A percentile compares a stretch with the other conserved stretches of the same genome.
phyloP scores from a whole-genome alignment of 345 rosid species.

The Turritis glabra region DNA sequence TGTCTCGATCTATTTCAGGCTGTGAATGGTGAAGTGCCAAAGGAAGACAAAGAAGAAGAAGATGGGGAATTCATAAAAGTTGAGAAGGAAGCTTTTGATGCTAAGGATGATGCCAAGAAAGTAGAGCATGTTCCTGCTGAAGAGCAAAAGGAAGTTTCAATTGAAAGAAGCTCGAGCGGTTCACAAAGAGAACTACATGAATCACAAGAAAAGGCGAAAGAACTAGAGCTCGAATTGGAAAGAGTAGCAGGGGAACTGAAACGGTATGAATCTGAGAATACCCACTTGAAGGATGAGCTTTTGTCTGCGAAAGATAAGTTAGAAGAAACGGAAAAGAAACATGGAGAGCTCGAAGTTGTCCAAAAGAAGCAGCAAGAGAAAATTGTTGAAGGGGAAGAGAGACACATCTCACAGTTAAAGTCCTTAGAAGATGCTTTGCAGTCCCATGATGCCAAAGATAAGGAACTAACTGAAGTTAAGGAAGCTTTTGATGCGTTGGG shows the following conservation, averaged over 20 bases:
- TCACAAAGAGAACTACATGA: slow-evolving; percentile 73
- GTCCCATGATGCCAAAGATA: slow-evolving; percentile 68
- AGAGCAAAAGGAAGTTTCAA: slow-evolving; percentile 34
- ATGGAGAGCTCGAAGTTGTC: slow-evolving; percentile 59
- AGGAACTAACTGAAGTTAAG: slow-evolving; percentile 71
- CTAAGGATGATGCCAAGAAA: slow-evolving; percentile 50
- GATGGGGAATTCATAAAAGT: slow-evolving; percentile 95
- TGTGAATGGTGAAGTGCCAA: slow-evolving; percentile 50
- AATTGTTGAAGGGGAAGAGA: slow-evolving; percentile 66
- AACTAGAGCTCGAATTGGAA: slow-evolving; percentile 75
- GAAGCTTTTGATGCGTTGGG: slow-evolving; percentile 70
- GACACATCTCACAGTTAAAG: slow-evolving; percentile 55
- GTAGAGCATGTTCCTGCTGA: slow-evolving; percentile 31
- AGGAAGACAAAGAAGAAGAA: slow-evolving; percentile 69
- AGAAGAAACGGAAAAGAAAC: slow-evolving; percentile 58
- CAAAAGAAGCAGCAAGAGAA: slow-evolving; percentile 71
- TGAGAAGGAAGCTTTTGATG: slow-evolving; percentile 76
- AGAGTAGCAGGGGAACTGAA: slow-evolving; percentile 67
- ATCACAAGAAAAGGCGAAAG: slow-evolving; percentile 81
- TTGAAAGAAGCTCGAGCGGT: slow-evolving; percentile 59
- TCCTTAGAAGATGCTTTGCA: slow-evolving; percentile 63
- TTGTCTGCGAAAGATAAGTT: slow-evolving; percentile 56
- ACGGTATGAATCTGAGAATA: slow-evolving; percentile 66
- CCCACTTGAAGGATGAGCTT: slow-evolving; percentile 56
- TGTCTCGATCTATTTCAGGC: slow-evolving; percentile 43